Evolutionary conservation across 139 green algal species (phyloP).

Genomic region (Coccomyxa sp.): DNA sequence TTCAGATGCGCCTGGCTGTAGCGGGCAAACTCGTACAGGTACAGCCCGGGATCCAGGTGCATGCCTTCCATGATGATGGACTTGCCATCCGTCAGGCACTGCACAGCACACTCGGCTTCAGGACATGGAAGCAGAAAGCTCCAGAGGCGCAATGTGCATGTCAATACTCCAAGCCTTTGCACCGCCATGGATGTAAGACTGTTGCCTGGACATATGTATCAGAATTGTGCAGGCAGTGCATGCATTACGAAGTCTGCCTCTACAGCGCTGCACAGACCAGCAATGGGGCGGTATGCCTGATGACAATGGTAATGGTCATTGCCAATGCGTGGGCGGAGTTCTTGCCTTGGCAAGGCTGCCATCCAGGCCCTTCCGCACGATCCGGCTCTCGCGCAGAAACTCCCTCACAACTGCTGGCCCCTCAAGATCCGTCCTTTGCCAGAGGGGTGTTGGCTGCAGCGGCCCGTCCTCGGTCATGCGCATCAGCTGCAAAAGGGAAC

Average conservation of each 20-base stretch:
- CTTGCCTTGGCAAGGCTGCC: conserved; percentile 81
- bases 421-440: conserved; percentile 27
- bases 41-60: conserved; percentile 72
- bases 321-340: too few species aligned
- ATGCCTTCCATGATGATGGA: conserved; percentile 86
- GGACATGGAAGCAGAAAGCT: too few species aligned
- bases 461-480: conserved; percentile 1
- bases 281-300: not conserved
- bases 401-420: conserved; percentile 19
- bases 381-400: conserved; percentile 55
- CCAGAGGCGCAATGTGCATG: too few species aligned
- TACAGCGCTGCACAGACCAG: not conserved
- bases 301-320: too few species aligned
- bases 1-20: conserved; percentile 16
- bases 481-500: conserved; percentile 42
- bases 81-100: conserved; percentile 79
- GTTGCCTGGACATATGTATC: too few species aligned
- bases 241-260: too few species aligned
- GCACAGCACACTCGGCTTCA: conserved; percentile 23
- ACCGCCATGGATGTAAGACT: too few species aligned
- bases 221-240: too few species aligned
- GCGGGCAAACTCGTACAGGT: conserved; percentile 59
- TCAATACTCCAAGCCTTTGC: too few species aligned
- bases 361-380: conserved; percentile 63
- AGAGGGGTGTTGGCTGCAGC: conserved; percentile 40